Evolutionary conservation across 2,329 filamentous ascomycete genomes (phyloP).

Genomic region (Neofusicoccum cordaticola): DNA sequence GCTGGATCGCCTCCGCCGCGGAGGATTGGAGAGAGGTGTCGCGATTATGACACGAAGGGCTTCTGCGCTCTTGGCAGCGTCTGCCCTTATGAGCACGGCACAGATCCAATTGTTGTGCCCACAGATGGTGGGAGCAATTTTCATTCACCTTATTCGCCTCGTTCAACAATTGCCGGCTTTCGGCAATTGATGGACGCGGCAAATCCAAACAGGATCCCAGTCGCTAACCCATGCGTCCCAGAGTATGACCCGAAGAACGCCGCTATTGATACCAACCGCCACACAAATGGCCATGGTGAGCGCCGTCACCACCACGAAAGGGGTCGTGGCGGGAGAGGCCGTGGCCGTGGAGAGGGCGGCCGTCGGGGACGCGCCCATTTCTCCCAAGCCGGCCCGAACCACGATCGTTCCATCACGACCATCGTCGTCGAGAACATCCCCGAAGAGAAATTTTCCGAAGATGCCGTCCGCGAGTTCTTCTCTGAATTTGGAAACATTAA

Average conservation of each 20-base stretch:
- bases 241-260: slow-evolving; percentile 62
- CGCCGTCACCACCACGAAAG: slow-evolving; percentile 23
- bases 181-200: slow-evolving; percentile 25
- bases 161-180: not conserved
- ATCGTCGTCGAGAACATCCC: slow-evolving; percentile 79
- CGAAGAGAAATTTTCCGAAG: slow-evolving; percentile 65
- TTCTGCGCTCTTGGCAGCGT: slow-evolving; percentile 66
- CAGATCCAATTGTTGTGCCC: slow-evolving; percentile 48
- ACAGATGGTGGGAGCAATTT: slow-evolving; percentile 20
- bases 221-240: slow-evolving; percentile 23
- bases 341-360: slow-evolving; percentile 38
- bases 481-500: slow-evolving; percentile 66
- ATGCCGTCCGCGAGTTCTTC: slow-evolving; percentile 67
- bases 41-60: slow-evolving; percentile 70
- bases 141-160: not conserved
- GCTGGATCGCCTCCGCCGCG: slow-evolving; percentile 19
- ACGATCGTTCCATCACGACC: slow-evolving; percentile 62
- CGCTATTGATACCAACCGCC: slow-evolving; percentile 34
- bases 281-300: slow-evolving; percentile 24
- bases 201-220: not conserved
- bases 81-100: slow-evolving; percentile 68
- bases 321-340: slow-evolving; percentile 40
- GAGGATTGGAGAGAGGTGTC: slow-evolving; percentile 53
- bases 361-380: slow-evolving; percentile 52
- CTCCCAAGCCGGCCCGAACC: slow-evolving; percentile 61